Evolutionary conservation across 1,284 basidiomycete genomes (phyloP).

Genomic region (Papiliotrema fonsecae): DNA sequence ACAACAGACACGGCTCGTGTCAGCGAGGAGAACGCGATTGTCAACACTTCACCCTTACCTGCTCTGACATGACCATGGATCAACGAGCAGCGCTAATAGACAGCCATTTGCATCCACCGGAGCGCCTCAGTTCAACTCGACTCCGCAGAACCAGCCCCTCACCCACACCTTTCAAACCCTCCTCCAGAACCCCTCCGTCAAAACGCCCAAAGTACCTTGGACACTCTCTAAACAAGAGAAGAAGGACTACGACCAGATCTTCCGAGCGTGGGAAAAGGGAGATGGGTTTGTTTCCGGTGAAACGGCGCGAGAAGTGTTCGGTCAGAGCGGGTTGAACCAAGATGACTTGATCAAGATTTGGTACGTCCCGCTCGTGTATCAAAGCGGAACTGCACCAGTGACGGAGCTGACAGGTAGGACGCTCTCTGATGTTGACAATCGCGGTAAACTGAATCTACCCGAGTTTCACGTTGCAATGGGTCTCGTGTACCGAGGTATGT

Average conservation of each 20-base stretch:
- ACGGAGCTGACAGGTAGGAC: conserved; percentile 56
- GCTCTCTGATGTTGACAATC: conserved; percentile 81
- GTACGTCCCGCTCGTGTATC: conserved; percentile 55
- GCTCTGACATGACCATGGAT: conserved; percentile 1
- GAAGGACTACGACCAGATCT: conserved; percentile 95
- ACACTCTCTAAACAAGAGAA: conserved; percentile 82
- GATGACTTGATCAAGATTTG: conserved; percentile 93
- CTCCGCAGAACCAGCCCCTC: conserved; percentile 48
- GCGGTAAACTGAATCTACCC: conserved; percentile 87
- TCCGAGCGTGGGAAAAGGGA: conserved; percentile 88
- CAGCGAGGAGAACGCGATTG: too few relatives aligned
- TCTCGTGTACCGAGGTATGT: conserved; percentile 87
- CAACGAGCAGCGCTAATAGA: conserved; percentile 1
- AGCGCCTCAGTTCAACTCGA: conserved; percentile 57
- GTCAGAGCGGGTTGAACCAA: conserved; percentile 81
- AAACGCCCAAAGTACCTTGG: conserved; percentile 80
- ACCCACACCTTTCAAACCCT: conserved; percentile 53
- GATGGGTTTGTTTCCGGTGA: conserved; percentile 77
- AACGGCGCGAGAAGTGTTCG: conserved; percentile 89
- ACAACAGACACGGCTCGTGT: too few relatives aligned
- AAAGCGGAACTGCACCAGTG: not conserved
- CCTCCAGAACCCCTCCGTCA: conserved; percentile 62
- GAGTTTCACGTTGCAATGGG: conserved; percentile 99
- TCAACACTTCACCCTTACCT: not conserved
- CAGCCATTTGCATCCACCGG: conserved; percentile 40